A percentile compares a stretch with the other conserved stretches of the same genome.
Evolutionary conservation across 2,329 filamentous ascomycete species (phyloP).

Genomic region (Gnomoniopsis smithogilvyi): DNA sequence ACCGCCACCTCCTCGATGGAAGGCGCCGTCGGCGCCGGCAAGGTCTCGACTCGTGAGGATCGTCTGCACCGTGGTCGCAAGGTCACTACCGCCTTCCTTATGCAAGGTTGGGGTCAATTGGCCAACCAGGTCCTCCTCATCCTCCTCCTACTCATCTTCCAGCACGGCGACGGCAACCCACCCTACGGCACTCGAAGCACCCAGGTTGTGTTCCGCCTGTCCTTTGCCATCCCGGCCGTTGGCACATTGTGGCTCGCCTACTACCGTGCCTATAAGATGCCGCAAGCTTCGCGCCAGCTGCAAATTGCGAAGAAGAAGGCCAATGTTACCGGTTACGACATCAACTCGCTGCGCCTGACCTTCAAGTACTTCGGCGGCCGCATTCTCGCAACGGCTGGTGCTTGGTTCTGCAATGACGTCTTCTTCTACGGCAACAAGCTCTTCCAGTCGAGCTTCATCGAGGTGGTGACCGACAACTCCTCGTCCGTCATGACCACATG

Average conservation of each 20-base stretch:
- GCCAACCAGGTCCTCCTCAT: conserved; percentile 91
- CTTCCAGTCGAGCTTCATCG: conserved; percentile 89
- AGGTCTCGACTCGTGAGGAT: conserved; percentile 85
- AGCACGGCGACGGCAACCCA: conserved; percentile 70
- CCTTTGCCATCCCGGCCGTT: conserved; percentile 85
- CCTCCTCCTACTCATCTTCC: conserved; percentile 81
- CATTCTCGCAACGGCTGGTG: conserved; percentile 78
- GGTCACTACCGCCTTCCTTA: conserved; percentile 92
- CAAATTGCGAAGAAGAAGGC: conserved; percentile 78
- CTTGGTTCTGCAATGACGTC: conserved; percentile 95
- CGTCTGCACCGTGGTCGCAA: conserved; percentile 94
- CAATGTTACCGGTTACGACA: conserved; percentile 88
- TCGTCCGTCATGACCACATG: conserved; percentile 79
- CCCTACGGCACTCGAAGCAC: conserved; percentile 76
- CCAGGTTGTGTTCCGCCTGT: conserved; percentile 89
- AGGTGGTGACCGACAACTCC: conserved; percentile 67
- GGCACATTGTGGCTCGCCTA: conserved; percentile 94
- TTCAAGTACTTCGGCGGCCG: conserved; percentile 83
- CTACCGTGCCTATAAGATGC: conserved; percentile 95
- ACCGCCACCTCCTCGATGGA: conserved; percentile 95
- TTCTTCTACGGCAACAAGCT: conserved; percentile 99
- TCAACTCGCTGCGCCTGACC: conserved; percentile 75
- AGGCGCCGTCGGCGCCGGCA: conserved; percentile 80
- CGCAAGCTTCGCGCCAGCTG: conserved; percentile 79
- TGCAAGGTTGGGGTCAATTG: conserved; percentile 98